Evolutionary conservation across 495 filamentous ascomycete species (phyloP).

Genomic region (Margaritispora aquatica): DNA sequence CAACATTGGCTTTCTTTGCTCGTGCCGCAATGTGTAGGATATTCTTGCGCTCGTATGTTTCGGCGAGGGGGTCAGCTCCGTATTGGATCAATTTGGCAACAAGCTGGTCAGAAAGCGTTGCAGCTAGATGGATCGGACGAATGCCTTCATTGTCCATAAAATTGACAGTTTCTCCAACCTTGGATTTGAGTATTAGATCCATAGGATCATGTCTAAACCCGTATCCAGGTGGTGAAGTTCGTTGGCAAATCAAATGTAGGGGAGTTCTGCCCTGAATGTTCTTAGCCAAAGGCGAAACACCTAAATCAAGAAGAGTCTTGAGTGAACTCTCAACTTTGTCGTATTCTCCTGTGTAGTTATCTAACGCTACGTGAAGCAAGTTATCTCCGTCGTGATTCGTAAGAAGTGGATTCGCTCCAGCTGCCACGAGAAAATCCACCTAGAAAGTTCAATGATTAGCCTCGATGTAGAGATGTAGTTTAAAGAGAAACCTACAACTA

Average conservation of each 20-base stretch:
- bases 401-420: conserved; percentile 6
- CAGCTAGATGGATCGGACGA: conserved; percentile 31
- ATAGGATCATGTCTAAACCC: background rate
- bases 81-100: conserved; percentile 28
- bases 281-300: conserved; percentile 7
- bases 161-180: conserved; percentile 10
- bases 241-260: conserved; percentile 21
- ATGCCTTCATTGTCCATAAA: conserved; percentile 18
- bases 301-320: background rate
- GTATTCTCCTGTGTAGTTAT: background rate
- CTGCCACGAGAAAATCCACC: conserved; percentile 5
- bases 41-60: conserved; percentile 29
- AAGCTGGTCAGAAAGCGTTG: conserved; percentile 26
- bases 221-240: background rate
- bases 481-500: background rate
- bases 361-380: conserved; percentile 7
- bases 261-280: conserved; percentile 26
- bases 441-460: background rate
- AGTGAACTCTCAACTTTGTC: background rate
- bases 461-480: background rate
- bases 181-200: conserved; percentile 15
- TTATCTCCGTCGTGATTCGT: conserved; percentile 10
- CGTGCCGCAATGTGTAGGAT: conserved; percentile 35
- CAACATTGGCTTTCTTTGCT: conserved; percentile 30
- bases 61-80: conserved; percentile 33